A percentile compares a stretch with the other conserved stretches of the same genome.
Evolutionary conservation across 1,284 basidiomycete genomes (phyloP).

Genomic region (Takashimella koratensis): DNA sequence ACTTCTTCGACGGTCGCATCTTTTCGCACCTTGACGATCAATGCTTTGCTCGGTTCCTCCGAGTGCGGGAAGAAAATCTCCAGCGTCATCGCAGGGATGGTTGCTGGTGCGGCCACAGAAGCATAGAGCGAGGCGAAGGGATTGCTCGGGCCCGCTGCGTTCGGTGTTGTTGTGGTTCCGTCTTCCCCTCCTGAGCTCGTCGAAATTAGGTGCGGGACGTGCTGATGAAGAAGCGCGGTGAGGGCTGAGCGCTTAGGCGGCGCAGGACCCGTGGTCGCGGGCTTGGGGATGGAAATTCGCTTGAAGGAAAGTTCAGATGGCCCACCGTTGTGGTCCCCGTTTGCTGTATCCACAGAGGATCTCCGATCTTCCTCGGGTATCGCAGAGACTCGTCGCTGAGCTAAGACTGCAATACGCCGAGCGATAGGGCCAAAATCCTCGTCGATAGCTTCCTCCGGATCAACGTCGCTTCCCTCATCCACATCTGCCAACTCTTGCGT

Average conservation of each 20-base stretch:
- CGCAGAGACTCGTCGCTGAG: constrained; percentile 6
- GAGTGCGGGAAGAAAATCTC: constrained; percentile 87
- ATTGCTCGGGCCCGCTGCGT: constrained; percentile 21
- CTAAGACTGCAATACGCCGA: neutral
- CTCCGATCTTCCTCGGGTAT: constrained; percentile 20
- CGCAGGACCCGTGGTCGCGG: neutral
- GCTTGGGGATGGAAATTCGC: constrained; percentile 9
- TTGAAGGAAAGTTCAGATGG: constrained; percentile 21
- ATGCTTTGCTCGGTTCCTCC: constrained; percentile 54
- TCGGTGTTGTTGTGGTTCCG: neutral
- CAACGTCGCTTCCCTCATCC: constrained; percentile 42
- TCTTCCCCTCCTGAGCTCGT: constrained; percentile 9
- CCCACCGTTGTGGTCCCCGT: neutral
- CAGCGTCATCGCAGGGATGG: constrained; percentile 56
- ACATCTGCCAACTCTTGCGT: constrained; percentile 19
- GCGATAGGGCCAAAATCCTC: constrained; percentile 6
- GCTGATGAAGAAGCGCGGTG: constrained; percentile 37
- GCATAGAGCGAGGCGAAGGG: constrained; percentile 50
- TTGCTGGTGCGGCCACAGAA: constrained; percentile 46
- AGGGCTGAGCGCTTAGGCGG: constrained; percentile 23
- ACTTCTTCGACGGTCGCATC: constrained; percentile 94
- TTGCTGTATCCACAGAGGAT: constrained; percentile 22
- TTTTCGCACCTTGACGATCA: constrained; percentile 64
- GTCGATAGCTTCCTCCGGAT: constrained; percentile 45
- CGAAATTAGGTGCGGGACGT: constrained; percentile 38